Evolutionary conservation across 805 yeast species (phyloP).

Genomic region (Saccharomyces paradoxus): DNA sequence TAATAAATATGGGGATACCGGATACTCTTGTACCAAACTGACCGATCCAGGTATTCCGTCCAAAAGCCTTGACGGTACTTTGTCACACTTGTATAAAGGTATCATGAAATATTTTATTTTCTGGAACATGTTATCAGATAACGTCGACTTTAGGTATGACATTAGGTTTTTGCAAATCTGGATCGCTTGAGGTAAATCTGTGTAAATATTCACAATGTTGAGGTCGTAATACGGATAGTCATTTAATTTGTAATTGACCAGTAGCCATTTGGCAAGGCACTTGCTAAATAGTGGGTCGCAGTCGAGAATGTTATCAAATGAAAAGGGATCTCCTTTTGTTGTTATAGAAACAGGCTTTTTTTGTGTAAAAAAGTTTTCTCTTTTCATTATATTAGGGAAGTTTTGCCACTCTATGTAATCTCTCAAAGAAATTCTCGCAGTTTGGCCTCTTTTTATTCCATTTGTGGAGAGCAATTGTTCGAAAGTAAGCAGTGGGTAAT

Average conservation of each 20-base stretch:
- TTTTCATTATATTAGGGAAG: conserved; percentile 10
- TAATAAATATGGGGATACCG: conserved; percentile 9
- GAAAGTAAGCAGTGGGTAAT: neutral
- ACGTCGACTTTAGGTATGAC: conserved; percentile 11
- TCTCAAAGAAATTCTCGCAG: conserved; percentile 5
- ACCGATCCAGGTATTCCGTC: conserved; percentile 16
- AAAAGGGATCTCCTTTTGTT: neutral
- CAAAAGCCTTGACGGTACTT: conserved; percentile 1
- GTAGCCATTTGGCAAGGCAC: conserved; percentile 61
- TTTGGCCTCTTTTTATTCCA: neutral
- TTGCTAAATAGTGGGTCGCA: conserved; percentile 16
- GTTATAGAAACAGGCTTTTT: neutral
- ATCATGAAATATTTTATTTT: conserved; percentile 21
- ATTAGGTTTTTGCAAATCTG: conserved; percentile 13
- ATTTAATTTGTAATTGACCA: conserved; percentile 62
- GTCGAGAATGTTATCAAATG: conserved; percentile 4
- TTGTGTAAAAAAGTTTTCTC: conserved; percentile 12
- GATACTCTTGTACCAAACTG: conserved; percentile 10
- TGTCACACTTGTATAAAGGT: conserved; percentile 21
- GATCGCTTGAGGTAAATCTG: conserved; percentile 22
- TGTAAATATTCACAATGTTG: conserved; percentile 25
- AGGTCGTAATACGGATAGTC: conserved; percentile 64
- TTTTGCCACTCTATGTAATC: conserved; percentile 13
- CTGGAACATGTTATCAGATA: conserved; percentile 17
- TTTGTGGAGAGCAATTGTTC: neutral